Evolutionary conservation across 2,329 filamentous ascomycete genomes (phyloP), one percentile per base, ranked within the genome.

Genomic region (Aspergillus sp.): DNA sequence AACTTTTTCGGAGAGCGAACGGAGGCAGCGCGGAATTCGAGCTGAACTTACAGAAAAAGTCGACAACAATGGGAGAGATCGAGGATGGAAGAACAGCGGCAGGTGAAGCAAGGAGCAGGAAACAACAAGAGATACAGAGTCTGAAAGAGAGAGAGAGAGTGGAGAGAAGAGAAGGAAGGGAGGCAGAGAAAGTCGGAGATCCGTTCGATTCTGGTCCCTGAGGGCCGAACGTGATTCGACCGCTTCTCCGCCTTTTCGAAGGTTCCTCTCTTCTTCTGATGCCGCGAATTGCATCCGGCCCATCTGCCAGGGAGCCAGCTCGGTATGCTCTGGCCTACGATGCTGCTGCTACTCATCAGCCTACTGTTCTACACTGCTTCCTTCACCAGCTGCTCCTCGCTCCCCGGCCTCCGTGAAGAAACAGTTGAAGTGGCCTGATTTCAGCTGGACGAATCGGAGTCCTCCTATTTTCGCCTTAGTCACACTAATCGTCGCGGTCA

Each of bases 381-480:
- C 13, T 18, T 38, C n/a, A 34, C 12, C 9, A 32, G 20, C 26
- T 17, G 34, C n/a, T n/a, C n/a, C 17, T 36, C 20, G 6, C 20
- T 18, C 17, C 36, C 36, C 12, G 26, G 4, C 17, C 5, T 41
- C 36, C 20, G 12, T 12, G 17, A 18, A 9, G 42, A 45, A 13
- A 26, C 34, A 32, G 32, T 44, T 20, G 36, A 56, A 55, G 59
- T 64, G 62, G 62, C 62, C 62, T 60, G 62, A 64, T 60, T 59
- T 56, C 45, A 43, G 52, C 9, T 48, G 34, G 41, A 24, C 60
- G 55, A 70, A 71, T 70, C 62, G 70, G 61, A 57, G 48, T 43
- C 52, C 55, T 64, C 63, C 65, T 67, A 71, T 69, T 68, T 55
- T 52, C 42, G 53, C 53, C 62, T 69, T 63, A 65, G 64, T 64